These are phyloP conservation scores for Debaryomyces castellii DNA, from an alignment of 805 yeast genomes.

Conservation along the genomic window DNA sequence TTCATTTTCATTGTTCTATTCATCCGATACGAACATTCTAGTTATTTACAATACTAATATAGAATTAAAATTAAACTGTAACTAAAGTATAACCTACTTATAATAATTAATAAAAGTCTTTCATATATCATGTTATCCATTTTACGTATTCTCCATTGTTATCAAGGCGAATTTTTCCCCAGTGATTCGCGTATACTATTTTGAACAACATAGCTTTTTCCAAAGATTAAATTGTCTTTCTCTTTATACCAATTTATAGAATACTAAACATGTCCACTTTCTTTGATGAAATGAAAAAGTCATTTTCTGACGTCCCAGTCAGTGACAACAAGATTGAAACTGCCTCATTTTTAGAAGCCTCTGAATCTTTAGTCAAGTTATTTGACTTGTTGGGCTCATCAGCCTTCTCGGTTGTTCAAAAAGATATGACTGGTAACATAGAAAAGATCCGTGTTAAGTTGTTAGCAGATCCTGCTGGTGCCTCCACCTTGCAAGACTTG, in stretches of 20 bases:
- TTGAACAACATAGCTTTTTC: not conserved
- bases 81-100: not conserved
- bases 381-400: slow-evolving; percentile 84
- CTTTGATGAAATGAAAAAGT: slow-evolving; percentile 73
- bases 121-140: not conserved
- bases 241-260: not conserved
- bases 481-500: slow-evolving; percentile 74
- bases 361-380: slow-evolving; percentile 78
- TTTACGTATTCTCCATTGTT: not conserved
- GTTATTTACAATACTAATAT: not conserved
- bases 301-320: slow-evolving; percentile 75
- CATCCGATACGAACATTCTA: not conserved
- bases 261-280: slow-evolving; percentile 59
- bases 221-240: not conserved
- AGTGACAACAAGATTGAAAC: slow-evolving; percentile 65
- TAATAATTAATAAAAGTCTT: not conserved
- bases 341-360: slow-evolving; percentile 73
- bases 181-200: not conserved
- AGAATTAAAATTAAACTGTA: not conserved
- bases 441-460: slow-evolving; percentile 68
- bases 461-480: slow-evolving; percentile 59
- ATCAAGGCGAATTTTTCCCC: not conserved
- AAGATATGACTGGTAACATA: slow-evolving; percentile 86
- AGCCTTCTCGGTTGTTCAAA: slow-evolving; percentile 82
- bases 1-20: no score